Conservation (phyloP, 257 asterid species). For the Verbascum thapsus region DNA sequence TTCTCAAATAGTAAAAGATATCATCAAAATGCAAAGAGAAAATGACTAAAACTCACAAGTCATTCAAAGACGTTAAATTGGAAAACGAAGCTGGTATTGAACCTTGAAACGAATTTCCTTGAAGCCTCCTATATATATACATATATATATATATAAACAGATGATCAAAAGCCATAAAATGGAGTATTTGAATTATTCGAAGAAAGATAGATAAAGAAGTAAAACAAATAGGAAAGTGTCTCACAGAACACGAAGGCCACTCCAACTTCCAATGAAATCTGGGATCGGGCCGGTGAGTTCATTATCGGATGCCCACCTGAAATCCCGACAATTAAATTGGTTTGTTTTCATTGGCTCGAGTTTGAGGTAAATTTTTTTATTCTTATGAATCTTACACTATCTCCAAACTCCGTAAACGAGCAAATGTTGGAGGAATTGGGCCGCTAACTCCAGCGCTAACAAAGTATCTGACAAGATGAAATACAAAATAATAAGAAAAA, state of each 20-base stretch:
- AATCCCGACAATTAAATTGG: conserved; percentile 16
- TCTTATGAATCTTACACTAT: conserved; percentile 39
- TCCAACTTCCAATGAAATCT: conserved; percentile 70
- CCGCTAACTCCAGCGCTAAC: conserved; percentile 61
- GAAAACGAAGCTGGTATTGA: conserved; percentile 70
- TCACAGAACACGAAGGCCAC: conserved; percentile 54
- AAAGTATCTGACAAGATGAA: conserved; percentile 41
- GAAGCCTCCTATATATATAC: conserved; percentile 57
- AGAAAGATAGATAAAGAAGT: not conserved
- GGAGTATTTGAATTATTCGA: conserved; percentile 4
- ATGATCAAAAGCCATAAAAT: conserved; percentile 20
- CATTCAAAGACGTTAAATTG: conserved; percentile 57
- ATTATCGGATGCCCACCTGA: conserved; percentile 71
- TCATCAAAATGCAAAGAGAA: conserved; percentile 2
- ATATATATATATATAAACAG: conserved; percentile 29
- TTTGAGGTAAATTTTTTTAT: not conserved
- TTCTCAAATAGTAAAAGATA: not conserved
- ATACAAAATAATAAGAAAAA: not conserved
- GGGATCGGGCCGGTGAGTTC: conserved; percentile 73
- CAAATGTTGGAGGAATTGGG: conserved; percentile 50
- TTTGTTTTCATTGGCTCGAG: not conserved
- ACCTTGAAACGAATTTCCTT: conserved; percentile 82
- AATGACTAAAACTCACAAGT: conserved; percentile 53
- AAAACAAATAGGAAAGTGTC: conserved; percentile 28
- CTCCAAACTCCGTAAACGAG: conserved; percentile 40